A percentile compares a stretch with the other conserved stretches of the same genome.
Evolutionary conservation across 208 protist species (phyloP).

Genomic region (Wallacemonas sp.): DNA sequence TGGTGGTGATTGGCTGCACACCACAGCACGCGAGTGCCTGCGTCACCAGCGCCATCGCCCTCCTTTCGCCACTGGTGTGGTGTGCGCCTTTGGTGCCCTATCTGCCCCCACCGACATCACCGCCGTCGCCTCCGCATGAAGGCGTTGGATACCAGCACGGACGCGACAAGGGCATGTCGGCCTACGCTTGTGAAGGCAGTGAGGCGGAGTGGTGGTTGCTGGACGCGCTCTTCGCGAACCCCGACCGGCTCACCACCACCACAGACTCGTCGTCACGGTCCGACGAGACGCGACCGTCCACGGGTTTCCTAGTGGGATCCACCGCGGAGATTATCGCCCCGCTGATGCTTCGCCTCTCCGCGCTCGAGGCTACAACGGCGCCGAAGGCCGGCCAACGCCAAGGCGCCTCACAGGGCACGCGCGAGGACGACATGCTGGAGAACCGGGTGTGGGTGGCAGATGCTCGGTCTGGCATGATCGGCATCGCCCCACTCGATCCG

Average conservation of each 20-base stretch:
- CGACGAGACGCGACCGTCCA: constrained; percentile 7
- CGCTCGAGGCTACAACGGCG: constrained; percentile 2
- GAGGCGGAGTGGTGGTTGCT: constrained; percentile 6
- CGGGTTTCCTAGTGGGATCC: constrained; percentile 52
- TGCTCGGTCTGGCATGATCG: constrained; percentile 55
- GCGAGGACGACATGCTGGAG: constrained; percentile 4
- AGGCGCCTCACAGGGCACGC: too few species aligned
- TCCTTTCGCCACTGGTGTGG: constrained; percentile 63
- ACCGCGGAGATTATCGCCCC: constrained; percentile 58
- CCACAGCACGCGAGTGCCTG: constrained; percentile 79
- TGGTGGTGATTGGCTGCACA: constrained; percentile 68
- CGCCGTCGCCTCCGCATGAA: background rate
- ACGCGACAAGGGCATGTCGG: too few species aligned
- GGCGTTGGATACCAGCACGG: too few species aligned
- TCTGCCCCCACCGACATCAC: constrained; percentile 30
- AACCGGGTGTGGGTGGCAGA: constrained; percentile 67
- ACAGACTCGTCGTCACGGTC: background rate
- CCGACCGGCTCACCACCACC: background rate
- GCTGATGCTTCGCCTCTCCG: constrained; percentile 37
- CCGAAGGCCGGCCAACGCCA: too few species aligned
- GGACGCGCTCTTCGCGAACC: background rate
- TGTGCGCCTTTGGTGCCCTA: constrained; percentile 59
- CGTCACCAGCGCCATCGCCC: constrained; percentile 50
- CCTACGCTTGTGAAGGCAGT: background rate
- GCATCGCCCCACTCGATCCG: constrained; percentile 27